Evolutionary conservation across 2,329 filamentous ascomycete species (phyloP).

Genomic region (Capronia americana): DNA sequence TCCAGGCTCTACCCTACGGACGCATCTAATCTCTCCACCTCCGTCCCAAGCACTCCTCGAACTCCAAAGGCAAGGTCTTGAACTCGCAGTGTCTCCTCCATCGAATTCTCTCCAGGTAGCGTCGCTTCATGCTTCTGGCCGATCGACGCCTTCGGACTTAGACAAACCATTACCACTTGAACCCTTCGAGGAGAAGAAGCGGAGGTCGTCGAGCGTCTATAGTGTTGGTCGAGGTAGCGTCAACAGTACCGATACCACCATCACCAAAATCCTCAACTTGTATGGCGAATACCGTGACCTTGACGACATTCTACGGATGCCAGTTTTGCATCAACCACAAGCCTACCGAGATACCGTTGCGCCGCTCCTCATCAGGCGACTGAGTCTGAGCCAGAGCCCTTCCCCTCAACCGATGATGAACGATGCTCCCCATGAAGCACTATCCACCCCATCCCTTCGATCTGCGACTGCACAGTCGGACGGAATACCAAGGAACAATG

Average conservation of each 20-base stretch:
- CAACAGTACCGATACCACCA: conserved; percentile 37
- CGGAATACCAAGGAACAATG: conserved; percentile 24
- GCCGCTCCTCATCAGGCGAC: conserved; percentile 36
- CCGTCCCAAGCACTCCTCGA: conserved; percentile 36
- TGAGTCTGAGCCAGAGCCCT: conserved; percentile 44
- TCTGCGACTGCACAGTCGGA: conserved; percentile 32
- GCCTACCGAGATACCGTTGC: conserved; percentile 39
- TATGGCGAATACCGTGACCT: conserved; percentile 34
- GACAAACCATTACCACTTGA: conserved; percentile 37
- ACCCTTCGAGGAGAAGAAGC: conserved; percentile 27
- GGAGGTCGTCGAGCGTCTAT: conserved; percentile 35
- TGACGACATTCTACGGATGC: conserved; percentile 24
- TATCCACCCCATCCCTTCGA: conserved; percentile 41
- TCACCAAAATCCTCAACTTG: conserved; percentile 38
- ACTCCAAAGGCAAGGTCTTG: conserved; percentile 36
- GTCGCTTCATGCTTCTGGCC: conserved; percentile 22
- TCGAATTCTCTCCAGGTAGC: conserved; percentile 22
- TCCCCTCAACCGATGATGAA: conserved; percentile 39
- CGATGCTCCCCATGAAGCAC: conserved; percentile 41
- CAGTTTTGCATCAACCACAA: conserved; percentile 34
- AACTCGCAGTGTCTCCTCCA: conserved; percentile 27
- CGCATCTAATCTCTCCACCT: conserved; percentile 29
- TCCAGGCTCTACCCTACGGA: conserved; percentile 24
- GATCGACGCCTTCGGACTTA: conserved; percentile 33
- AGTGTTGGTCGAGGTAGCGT: conserved; percentile 31